Evolutionary conservation across 2,329 filamentous ascomycete species (phyloP), one percentile per base, ranked within the genome.

Genomic region (Paraphaeosphaeria minitans): DNA sequence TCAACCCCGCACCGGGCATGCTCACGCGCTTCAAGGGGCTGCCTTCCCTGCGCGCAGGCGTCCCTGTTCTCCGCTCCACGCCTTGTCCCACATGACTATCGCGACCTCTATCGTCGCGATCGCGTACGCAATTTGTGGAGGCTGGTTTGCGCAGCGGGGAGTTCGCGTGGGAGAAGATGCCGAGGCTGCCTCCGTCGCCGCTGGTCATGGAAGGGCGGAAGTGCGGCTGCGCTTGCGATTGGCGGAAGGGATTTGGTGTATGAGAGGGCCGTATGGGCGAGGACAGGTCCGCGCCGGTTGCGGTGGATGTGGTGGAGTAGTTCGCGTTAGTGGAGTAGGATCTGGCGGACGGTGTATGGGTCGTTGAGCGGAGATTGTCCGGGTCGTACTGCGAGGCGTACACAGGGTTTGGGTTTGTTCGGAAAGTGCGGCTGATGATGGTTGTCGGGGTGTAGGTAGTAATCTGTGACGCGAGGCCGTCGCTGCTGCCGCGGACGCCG

Each of bases 71-170:
- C 46, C 67, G 64, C 56, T 73, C 68, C 14, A 39, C 14, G 16
- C 68, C 67, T 19, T 63, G 59, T 1, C 69, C 70, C 5, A 67
- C 60, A 2, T 68, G 45, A 35, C 68, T 63, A 19, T 68, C 63
- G 47, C 65, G 55, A 45, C 57, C 52, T 14, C 67, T 56, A 10
- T 68, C 70, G 21, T 77, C 72, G 24, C 76, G 62, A 24, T 77
- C 72, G 21, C 76, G 62, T 9, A 79, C 60, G 56, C 77, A 76
- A 57, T 82, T 90, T 76, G 77, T 86, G 77, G 80, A 91, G 67
- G 81, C 87, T 1, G 90, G 84, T 74, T 96, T 97, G 68, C 92
- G 89, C 13, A 98, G 77, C 0, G 94, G 94, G 12, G 92, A 96
- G 42, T 89, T 90, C 6, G 88, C 87, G 74, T 96, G 92, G 6